Evolutionary conservation across 768 basidiomycete species (phyloP), one percentile per base, ranked within the genome.

Genomic region (Mrakia gelida): DNA sequence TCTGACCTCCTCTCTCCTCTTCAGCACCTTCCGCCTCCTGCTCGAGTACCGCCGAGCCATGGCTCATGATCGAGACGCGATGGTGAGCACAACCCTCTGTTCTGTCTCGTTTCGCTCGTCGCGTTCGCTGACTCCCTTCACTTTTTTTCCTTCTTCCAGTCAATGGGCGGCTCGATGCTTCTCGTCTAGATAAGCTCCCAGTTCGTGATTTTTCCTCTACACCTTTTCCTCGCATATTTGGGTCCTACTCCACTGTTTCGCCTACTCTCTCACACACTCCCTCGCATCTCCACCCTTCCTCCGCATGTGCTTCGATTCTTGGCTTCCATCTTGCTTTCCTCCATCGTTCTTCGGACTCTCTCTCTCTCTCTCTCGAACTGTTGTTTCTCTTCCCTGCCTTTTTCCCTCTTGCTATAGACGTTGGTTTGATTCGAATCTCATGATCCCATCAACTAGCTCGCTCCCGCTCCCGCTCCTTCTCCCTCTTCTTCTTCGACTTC

Each of bases 51-150:
- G 75, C 0, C n/a, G 75, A 23, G 45, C 49, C 18, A 67, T 75
- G 43, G 43, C 75, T 21, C 63, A 63, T 3, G 75, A 75, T 52
- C 75, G 75, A 7, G 52, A 75, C 65, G 75, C 75, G 32, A 75
- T 75, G 75, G 75, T 75, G 28, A 63, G 75, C 34, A 9, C 0
- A 11, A 4, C 16, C 45, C 52, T 49, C 15, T 26, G 5, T 30
- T 2, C 7, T 32, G 38, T 41, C 32, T 23, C 21, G 5, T 65
- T 30, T 38, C 32, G n/a, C 49, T 52, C 15, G 49, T 52, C 18
- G 49, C 49, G 49, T 45, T 13, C 3, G 18, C 49, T 52, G 49
- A 52, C 49, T 63, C n/a, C 5, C 9, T 63, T 63, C 18, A 10
- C 28, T 13, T 30, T 10, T 11, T 63, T 23, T 34, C 32, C 4